Evolutionary conservation across 129 eudicot species (phyloP).

Genomic region (Escallonia herrerae): DNA sequence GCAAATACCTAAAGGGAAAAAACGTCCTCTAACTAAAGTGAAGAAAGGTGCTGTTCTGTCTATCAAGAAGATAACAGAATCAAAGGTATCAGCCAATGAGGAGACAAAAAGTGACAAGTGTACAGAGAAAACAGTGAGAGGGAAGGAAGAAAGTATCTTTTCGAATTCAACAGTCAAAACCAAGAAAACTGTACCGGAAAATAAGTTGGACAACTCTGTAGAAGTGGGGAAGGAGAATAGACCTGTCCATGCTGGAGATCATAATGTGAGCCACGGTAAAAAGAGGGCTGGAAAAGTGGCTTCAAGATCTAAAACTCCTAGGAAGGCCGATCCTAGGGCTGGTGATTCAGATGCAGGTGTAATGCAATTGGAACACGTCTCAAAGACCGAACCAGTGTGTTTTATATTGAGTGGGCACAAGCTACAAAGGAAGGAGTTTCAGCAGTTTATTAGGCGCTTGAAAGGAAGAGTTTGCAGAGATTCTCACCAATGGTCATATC

Average conservation of each 20-base stretch:
- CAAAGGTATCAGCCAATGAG: slow-evolving; percentile 20
- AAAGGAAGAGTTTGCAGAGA: slow-evolving; percentile 85
- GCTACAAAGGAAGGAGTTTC: slow-evolving; percentile 83
- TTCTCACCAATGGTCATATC: slow-evolving; percentile 94
- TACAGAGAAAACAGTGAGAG: slow-evolving; percentile 13
- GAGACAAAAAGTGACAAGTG: slow-evolving; percentile 18
- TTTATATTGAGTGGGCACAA: slow-evolving; percentile 81
- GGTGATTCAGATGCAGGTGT: background rate
- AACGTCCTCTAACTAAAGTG: slow-evolving; percentile 18
- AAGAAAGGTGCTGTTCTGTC: slow-evolving; percentile 22
- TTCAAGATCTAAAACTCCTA: slow-evolving; percentile 1
- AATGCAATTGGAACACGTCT: background rate
- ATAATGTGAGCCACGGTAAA: slow-evolving; percentile 21
- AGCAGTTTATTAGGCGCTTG: slow-evolving; percentile 52
- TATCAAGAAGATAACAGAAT: slow-evolving; percentile 8
- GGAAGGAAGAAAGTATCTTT: slow-evolving; percentile 16
- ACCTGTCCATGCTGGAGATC: slow-evolving; percentile 18
- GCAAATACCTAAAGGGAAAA: slow-evolving; percentile 27
- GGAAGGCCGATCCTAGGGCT: slow-evolving; percentile 8
- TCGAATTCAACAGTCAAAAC: background rate
- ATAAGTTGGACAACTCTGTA: background rate
- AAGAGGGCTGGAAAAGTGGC: slow-evolving; percentile 15
- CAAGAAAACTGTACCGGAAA: background rate
- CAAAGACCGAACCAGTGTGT: slow-evolving; percentile 47
- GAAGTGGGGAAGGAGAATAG: slow-evolving; percentile 65